A percentile compares a stretch with the other conserved stretches of the same genome.
phyloP scores from a whole-genome alignment of 2,329 filamentous ascomycete genomes.

The Nemania sp. region DNA sequence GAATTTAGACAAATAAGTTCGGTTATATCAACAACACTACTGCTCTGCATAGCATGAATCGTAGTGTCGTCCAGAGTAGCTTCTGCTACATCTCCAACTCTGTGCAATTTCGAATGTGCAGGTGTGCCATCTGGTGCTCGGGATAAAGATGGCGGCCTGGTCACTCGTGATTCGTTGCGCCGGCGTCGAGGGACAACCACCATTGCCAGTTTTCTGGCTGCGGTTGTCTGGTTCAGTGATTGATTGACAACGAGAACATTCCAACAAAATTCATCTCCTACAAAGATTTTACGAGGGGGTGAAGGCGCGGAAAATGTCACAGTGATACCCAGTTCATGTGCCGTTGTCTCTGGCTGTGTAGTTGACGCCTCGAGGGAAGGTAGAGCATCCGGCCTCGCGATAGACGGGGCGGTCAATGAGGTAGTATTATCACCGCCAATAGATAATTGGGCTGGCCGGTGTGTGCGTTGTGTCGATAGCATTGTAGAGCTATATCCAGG shows the following conservation, averaged over 20 bases:
- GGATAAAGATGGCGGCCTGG: constrained; percentile 58
- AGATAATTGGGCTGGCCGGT: constrained; percentile 66
- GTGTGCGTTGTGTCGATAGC: constrained; percentile 62
- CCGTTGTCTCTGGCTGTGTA: constrained; percentile 48
- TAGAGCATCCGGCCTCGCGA: constrained; percentile 62
- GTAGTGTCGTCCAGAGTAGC: constrained; percentile 73
- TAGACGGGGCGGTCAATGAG: constrained; percentile 60
- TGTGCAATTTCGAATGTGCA: constrained; percentile 22
- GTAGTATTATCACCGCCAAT: constrained; percentile 58
- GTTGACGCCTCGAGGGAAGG: constrained; percentile 60
- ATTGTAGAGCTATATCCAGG: constrained; percentile 62
- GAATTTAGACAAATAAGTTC: constrained; percentile 76
- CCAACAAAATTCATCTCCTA: constrained; percentile 72
- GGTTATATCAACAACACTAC: constrained; percentile 62
- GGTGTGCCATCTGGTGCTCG: constrained; percentile 36
- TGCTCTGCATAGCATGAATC: constrained; percentile 71
- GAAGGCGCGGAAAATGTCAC: constrained; percentile 71
- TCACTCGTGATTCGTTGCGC: constrained; percentile 57
- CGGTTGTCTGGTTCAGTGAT: constrained; percentile 46
- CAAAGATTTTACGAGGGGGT: constrained; percentile 52
- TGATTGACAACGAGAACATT: constrained; percentile 77
- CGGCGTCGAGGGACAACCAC: constrained; percentile 68
- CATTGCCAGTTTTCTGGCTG: constrained; percentile 69
- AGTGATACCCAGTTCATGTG: constrained; percentile 70
- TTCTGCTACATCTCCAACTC: constrained; percentile 55